Evolutionary conservation across 2,329 filamentous ascomycete species (phyloP).

Genomic region (Emmonsia crescens): DNA sequence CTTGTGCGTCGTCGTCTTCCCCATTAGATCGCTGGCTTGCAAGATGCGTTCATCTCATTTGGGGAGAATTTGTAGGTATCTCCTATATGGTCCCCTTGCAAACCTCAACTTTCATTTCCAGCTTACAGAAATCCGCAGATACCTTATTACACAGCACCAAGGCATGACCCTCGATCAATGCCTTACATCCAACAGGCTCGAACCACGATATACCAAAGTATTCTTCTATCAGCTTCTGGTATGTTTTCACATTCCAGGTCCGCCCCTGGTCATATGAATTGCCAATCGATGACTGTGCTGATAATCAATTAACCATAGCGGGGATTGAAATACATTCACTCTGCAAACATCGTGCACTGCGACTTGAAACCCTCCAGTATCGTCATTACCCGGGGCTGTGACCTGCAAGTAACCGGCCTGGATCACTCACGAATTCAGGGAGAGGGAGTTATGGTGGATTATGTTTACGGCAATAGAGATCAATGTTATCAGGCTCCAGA

Average conservation of each 20-base stretch:
- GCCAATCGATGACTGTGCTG: neutral
- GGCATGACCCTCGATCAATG: neutral
- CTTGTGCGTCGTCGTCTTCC: neutral
- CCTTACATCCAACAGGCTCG: neutral
- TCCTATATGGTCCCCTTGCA: neutral
- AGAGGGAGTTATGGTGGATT: neutral
- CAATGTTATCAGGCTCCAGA: neutral
- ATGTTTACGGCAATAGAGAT: neutral
- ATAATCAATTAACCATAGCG: neutral
- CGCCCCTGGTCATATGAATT: neutral
- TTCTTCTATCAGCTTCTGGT: constrained; percentile 1
- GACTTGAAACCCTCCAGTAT: neutral
- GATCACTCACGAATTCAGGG: neutral
- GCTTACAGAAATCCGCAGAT: neutral
- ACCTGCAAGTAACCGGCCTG: neutral
- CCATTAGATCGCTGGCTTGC: neutral
- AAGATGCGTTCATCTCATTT: neutral
- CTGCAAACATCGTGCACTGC: neutral
- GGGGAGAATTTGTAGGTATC: neutral
- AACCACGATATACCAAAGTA: neutral
- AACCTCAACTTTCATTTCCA: neutral
- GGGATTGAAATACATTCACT: constrained; percentile 1
- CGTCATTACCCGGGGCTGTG: neutral
- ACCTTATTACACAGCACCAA: neutral
- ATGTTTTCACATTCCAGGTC: neutral